Conservation (phyloP, 2,329 filamentous ascomycete genomes). For the Paraconiothyrium brasiliense region DNA sequence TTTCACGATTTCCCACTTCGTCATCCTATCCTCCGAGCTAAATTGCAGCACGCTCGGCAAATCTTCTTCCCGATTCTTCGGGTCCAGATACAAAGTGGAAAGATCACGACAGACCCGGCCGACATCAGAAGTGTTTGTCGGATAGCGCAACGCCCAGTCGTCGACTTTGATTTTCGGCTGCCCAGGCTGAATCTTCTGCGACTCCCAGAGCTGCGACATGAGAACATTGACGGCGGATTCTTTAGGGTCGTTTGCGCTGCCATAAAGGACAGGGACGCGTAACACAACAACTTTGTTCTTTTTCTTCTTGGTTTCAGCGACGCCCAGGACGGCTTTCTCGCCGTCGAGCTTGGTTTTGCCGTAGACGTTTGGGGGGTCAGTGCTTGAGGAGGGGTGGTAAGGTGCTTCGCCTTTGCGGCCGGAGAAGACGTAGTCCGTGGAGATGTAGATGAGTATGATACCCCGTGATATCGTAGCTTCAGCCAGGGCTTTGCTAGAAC, state of each 20-base stretch:
- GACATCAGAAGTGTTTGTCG: slow-evolving; percentile 89
- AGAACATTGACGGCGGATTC: slow-evolving; percentile 88
- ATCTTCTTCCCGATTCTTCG: slow-evolving; percentile 51
- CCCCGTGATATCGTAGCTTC: slow-evolving; percentile 68
- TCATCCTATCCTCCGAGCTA: slow-evolving; percentile 84
- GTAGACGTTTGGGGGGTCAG: slow-evolving; percentile 81
- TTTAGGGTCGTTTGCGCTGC: slow-evolving; percentile 69
- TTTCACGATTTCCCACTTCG: slow-evolving; percentile 89
- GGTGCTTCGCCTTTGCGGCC: slow-evolving; percentile 82
- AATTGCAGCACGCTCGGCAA: slow-evolving; percentile 83
- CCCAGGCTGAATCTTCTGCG: slow-evolving; percentile 64
- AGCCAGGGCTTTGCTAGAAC: slow-evolving; percentile 74
- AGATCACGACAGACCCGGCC: slow-evolving; percentile 80
- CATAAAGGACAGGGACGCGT: slow-evolving; percentile 86
- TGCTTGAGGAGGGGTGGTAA: slow-evolving; percentile 71
- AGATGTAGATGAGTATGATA: slow-evolving; percentile 78
- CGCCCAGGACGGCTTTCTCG: slow-evolving; percentile 73
- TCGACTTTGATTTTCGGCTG: slow-evolving; percentile 77
- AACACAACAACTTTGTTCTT: slow-evolving; percentile 66
- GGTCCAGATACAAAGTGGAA: slow-evolving; percentile 68
- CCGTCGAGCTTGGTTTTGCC: slow-evolving; percentile 78
- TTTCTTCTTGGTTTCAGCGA: slow-evolving; percentile 49
- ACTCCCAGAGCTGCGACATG: slow-evolving; percentile 78
- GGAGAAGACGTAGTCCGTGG: slow-evolving; percentile 83
- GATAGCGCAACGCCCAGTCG: slow-evolving; percentile 84